Percentiles rank a stretch among this genome's conserved stretches.
Conservation (phyloP, 805 yeast species). For the Vanderwaltozyma verrucispora region DNA sequence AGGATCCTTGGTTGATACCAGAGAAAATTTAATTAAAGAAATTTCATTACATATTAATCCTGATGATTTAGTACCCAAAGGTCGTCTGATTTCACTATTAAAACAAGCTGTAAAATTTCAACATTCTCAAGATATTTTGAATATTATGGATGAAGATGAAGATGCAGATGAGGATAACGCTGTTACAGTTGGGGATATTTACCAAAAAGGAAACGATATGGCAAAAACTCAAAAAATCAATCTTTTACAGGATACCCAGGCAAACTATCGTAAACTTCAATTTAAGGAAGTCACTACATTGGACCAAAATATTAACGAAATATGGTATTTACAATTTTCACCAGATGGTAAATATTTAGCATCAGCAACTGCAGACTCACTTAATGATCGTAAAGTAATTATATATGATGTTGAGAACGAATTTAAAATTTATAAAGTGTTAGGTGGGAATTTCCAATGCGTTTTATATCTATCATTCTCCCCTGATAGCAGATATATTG, state of each 20-base stretch:
- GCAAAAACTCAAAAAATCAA: constrained; percentile 8
- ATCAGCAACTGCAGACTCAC: constrained; percentile 53
- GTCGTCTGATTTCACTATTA: constrained; percentile 39
- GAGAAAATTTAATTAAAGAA: constrained; percentile 32
- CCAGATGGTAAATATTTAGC: constrained; percentile 68
- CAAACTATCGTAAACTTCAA: constrained; percentile 5
- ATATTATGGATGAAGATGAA: constrained; percentile 22
- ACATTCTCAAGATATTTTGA: constrained; percentile 27
- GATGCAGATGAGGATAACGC: constrained; percentile 15
- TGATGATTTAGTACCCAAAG: constrained; percentile 42
- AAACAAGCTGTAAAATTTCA: constrained; percentile 44
- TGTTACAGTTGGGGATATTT: no score
- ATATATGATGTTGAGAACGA: constrained; percentile 53
- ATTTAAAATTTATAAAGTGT: constrained; percentile 30
- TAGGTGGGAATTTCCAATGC: constrained; percentile 40
- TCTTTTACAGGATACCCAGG: constrained; percentile 9
- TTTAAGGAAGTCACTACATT: constrained; percentile 15
- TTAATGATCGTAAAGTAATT: constrained; percentile 40
- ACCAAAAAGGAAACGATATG: no score
- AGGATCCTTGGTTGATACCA: constrained; percentile 26
- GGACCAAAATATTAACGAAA: constrained; percentile 54
- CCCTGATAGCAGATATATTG: constrained; percentile 52
- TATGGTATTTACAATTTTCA: constrained; percentile 75
- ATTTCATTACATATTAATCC: constrained; percentile 41
- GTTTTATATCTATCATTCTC: constrained; percentile 69